phyloP scores from a whole-genome alignment of 139 green algal genomes.

The Tetraselmis chui region DNA sequence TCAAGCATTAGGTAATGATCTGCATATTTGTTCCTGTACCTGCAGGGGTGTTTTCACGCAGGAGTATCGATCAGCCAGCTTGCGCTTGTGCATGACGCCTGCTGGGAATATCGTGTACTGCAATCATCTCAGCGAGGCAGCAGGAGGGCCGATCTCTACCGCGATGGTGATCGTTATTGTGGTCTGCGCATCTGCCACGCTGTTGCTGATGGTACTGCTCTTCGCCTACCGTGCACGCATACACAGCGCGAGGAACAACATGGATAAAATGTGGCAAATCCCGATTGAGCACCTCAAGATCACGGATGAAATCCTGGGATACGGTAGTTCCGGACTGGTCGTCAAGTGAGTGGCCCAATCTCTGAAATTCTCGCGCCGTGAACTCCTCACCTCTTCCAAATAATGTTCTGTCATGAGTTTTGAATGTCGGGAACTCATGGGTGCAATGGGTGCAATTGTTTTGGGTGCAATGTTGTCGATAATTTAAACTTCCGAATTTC shows the following conservation, averaged over 20 bases:
- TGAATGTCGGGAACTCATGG: too few species aligned
- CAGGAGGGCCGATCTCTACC: background rate
- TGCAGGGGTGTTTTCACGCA: background rate
- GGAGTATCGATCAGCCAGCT: background rate
- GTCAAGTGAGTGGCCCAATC: background rate
- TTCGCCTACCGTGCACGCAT: background rate
- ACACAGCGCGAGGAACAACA: background rate
- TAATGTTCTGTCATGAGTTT: too few species aligned
- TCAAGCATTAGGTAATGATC: too few species aligned
- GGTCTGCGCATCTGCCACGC: background rate
- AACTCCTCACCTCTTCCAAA: too few species aligned
- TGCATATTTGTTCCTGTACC: too few species aligned
- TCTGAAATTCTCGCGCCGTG: too few species aligned
- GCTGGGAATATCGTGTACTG: background rate
- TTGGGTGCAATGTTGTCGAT: too few species aligned
- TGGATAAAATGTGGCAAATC: background rate
- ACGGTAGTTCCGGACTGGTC: background rate
- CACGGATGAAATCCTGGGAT: background rate
- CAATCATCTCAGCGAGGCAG: background rate
- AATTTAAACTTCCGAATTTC: too few species aligned
- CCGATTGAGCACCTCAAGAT: background rate
- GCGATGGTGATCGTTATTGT: background rate
- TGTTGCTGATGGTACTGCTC: background rate
- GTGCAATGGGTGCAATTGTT: too few species aligned
- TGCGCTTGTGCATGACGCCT: background rate